phyloP scores from a whole-genome alignment of 2,329 filamentous ascomycete genomes.

The Trichoderma gracile region DNA sequence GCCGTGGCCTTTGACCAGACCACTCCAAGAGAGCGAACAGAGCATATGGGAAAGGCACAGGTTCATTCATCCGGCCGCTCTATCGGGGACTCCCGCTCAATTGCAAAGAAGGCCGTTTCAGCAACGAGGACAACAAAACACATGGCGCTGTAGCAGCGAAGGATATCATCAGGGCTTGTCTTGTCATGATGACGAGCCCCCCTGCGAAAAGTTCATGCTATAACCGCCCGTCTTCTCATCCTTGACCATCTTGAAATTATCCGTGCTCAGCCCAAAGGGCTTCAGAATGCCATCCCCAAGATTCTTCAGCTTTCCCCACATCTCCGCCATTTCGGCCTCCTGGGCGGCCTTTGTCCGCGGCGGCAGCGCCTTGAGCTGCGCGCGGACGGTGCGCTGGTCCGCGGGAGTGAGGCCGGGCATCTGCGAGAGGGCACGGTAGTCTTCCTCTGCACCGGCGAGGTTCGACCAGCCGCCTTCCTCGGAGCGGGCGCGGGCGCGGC shows the following conservation, averaged over 20 bases:
- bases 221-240: slow-evolving; percentile 89
- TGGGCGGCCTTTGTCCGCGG: slow-evolving; percentile 72
- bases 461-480: slow-evolving; percentile 77
- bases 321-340: slow-evolving; percentile 86
- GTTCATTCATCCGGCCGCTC: neutral
- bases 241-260: slow-evolving; percentile 92
- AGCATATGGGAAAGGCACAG: neutral
- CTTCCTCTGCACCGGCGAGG: slow-evolving; percentile 73
- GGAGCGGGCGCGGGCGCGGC: slow-evolving; percentile 71
- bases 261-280: slow-evolving; percentile 89
- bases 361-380: slow-evolving; percentile 67
- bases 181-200: slow-evolving; percentile 28
- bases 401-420: slow-evolving; percentile 59
- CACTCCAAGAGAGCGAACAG: neutral
- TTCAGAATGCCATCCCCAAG: slow-evolving; percentile 89
- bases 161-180: neutral
- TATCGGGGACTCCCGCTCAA: neutral
- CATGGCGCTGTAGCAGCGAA: neutral
- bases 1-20: neutral
- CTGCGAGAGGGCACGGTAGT: slow-evolving; percentile 69
- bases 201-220: slow-evolving; percentile 78
- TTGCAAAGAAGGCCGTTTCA: too few species aligned
- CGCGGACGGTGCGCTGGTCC: slow-evolving; percentile 68
- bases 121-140: neutral
- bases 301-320: slow-evolving; percentile 96